Conservation (phyloP, 169 alveolate genomes). For the Eimeria necatrix region DNA sequence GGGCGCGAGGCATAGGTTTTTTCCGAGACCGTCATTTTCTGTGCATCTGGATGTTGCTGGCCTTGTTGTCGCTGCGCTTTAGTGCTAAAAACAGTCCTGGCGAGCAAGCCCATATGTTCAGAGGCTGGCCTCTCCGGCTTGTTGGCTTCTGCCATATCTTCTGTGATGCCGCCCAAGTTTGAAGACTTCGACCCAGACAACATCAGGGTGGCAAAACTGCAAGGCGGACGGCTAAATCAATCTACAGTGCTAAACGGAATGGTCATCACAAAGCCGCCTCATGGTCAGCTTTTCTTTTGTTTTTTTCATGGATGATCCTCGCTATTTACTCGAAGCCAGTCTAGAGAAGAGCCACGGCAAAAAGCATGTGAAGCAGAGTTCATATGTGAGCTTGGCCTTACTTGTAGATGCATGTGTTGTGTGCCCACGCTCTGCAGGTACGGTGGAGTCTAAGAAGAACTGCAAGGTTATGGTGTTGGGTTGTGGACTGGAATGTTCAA, state of each 20-base stretch:
- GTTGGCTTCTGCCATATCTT: constrained; percentile 80
- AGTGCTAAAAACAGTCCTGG: constrained; percentile 83
- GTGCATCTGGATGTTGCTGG: not conserved
- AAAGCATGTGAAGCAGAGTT: not conserved
- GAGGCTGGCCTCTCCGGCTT: constrained; percentile 83
- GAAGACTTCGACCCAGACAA: constrained; percentile 96
- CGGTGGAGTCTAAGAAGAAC: constrained; percentile 93
- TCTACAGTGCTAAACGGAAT: constrained; percentile 95
- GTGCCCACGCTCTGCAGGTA: constrained; percentile 88
- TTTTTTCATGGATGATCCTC: too few species aligned
- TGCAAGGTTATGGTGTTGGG: constrained; percentile 97
- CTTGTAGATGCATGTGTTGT: not conserved
- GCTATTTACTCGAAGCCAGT: too few species aligned
- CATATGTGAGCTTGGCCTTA: not conserved
- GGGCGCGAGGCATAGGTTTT: too few species aligned
- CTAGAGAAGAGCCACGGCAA: too few species aligned
- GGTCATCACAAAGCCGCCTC: constrained; percentile 92
- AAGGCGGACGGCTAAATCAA: constrained; percentile 95
- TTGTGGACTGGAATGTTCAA: constrained; percentile 96
- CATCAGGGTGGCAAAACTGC: constrained; percentile 98
- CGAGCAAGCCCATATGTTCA: constrained; percentile 84
- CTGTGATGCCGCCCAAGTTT: constrained; percentile 85
- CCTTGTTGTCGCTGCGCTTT: constrained; percentile 8
- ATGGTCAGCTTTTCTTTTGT: constrained; percentile 18
- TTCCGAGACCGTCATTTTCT: too few species aligned